phyloP scores from a whole-genome alignment of 2,329 filamentous ascomycete genomes.

The Ophiostoma quercus region DNA sequence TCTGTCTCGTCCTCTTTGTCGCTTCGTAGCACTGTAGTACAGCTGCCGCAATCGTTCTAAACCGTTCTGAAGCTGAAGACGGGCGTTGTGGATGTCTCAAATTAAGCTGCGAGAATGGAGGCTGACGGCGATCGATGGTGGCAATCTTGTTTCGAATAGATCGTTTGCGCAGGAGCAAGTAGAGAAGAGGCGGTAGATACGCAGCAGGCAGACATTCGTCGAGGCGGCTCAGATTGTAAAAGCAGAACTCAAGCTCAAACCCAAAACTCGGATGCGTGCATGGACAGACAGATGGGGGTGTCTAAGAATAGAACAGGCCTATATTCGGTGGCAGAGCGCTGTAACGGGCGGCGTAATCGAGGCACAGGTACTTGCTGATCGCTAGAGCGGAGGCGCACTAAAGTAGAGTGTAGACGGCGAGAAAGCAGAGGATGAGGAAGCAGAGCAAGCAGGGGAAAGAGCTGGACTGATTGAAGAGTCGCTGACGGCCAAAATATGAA shows the following conservation, averaged over 20 bases:
- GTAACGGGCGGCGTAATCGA: constrained; percentile 18
- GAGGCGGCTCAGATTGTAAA: neutral
- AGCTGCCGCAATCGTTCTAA: neutral
- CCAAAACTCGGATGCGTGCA: constrained; percentile 14
- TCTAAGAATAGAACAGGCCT: constrained; percentile 22
- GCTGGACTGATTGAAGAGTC: too few relatives aligned
- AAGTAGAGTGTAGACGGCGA: neutral
- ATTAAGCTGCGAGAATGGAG: neutral
- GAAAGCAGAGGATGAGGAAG: neutral
- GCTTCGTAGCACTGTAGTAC: neutral
- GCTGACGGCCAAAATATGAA: neutral
- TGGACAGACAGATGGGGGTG: neutral
- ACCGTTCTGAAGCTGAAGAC: neutral
- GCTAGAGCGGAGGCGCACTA: neutral
- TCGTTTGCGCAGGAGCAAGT: neutral
- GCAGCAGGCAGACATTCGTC: constrained; percentile 17
- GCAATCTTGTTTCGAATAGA: neutral
- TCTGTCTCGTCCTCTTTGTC: neutral
- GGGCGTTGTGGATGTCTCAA: neutral
- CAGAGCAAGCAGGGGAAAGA: neutral
- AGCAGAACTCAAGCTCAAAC: neutral
- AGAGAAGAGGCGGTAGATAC: neutral
- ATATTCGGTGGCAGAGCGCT: constrained; percentile 2
- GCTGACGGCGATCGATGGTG: neutral
- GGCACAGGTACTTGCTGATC: constrained; percentile 7